Conservation (phyloP, 2,329 filamentous ascomycete genomes). For the Helotiales sp. region DNA sequence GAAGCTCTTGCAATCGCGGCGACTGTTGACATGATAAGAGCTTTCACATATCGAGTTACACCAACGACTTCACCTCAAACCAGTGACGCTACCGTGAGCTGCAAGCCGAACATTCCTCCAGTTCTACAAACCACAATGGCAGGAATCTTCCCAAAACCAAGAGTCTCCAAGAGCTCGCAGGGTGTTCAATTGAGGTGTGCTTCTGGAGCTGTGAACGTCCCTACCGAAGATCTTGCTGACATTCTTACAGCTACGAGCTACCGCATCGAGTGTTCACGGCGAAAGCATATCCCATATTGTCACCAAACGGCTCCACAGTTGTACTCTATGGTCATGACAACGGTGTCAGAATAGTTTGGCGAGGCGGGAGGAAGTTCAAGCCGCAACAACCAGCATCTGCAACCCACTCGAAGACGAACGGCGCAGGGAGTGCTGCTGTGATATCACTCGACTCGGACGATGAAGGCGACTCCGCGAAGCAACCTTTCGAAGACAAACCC, state of each 20-base stretch:
- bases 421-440: constrained; percentile 55
- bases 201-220: neutral
- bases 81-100: neutral
- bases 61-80: neutral
- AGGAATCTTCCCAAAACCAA: constrained; percentile 33
- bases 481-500: constrained; percentile 56
- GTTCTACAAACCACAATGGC: constrained; percentile 25
- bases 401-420: constrained; percentile 55
- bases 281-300: constrained; percentile 64
- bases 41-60: neutral
- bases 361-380: constrained; percentile 66
- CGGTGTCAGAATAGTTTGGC: constrained; percentile 65
- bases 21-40: neutral
- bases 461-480: constrained; percentile 48
- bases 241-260: constrained; percentile 62
- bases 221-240: constrained; percentile 9
- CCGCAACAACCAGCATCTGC: constrained; percentile 44
- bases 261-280: constrained; percentile 62
- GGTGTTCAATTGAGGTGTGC: constrained; percentile 39
- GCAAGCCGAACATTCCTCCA: neutral
- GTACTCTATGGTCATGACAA: constrained; percentile 68
- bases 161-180: constrained; percentile 37
- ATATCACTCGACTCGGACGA: constrained; percentile 70
- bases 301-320: constrained; percentile 67
- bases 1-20: neutral